A percentile compares a stretch with the other conserved stretches of the same genome.
These are phyloP conservation scores for Jamesozyma rosinii DNA, from an alignment of 805 yeast genomes.

Conservation along the genomic window DNA sequence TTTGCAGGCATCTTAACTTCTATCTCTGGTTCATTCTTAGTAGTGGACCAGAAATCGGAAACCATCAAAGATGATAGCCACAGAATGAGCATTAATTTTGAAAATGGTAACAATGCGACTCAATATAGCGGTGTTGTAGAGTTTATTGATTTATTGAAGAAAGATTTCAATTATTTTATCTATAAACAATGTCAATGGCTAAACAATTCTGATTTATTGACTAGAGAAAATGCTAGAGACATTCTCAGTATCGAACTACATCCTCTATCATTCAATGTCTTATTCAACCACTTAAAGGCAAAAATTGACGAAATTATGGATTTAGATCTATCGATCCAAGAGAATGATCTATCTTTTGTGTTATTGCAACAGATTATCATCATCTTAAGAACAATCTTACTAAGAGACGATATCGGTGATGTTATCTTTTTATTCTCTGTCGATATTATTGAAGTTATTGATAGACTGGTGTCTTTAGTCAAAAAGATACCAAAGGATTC, in stretches of 20 bases:
- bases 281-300: constrained; percentile 38
- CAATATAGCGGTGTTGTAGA: constrained; percentile 1
- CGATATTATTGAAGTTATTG: constrained; percentile 29
- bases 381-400: constrained; percentile 35
- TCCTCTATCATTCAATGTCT: constrained; percentile 43
- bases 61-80: neutral
- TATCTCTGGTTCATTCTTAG: constrained; percentile 40
- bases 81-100: neutral
- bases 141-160: constrained; percentile 15
- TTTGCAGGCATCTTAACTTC: constrained; percentile 69
- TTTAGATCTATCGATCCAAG: constrained; percentile 16
- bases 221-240: constrained; percentile 65
- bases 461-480: constrained; percentile 24
- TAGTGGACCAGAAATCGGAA: neutral
- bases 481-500: constrained; percentile 19
- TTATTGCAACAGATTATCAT: constrained; percentile 43
- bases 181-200: constrained; percentile 43
- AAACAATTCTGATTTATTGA: constrained; percentile 40
- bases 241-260: constrained; percentile 58
- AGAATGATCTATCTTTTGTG: constrained; percentile 24
- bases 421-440: constrained; percentile 30
- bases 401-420: constrained; percentile 28
- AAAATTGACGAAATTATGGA: constrained; percentile 29
- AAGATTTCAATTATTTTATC: constrained; percentile 39
- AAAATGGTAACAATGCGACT: neutral